These are phyloP conservation scores for Phytophthora fragariaefolia DNA, from an alignment of 352 stramenopile genomes.

Conservation along the genomic window DNA sequence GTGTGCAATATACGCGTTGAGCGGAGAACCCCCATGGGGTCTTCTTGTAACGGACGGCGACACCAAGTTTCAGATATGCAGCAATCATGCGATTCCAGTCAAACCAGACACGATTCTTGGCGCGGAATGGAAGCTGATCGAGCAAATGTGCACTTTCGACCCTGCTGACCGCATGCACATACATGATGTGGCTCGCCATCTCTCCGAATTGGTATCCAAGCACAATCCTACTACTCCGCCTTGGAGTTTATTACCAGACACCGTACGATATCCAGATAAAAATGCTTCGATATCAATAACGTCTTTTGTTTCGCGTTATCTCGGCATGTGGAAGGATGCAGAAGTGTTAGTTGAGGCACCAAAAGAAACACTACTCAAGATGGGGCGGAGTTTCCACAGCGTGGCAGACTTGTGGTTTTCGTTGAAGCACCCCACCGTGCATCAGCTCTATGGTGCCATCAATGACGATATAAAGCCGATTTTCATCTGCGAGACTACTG, in stretches of 20 bases:
- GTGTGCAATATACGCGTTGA: neutral
- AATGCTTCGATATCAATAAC: neutral
- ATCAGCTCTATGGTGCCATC: conserved; percentile 5
- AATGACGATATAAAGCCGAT: neutral
- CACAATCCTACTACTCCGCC: neutral
- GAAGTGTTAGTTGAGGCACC: neutral
- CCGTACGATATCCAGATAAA: neutral
- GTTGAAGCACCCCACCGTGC: conserved; percentile 10
- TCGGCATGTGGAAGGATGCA: conserved; percentile 3
- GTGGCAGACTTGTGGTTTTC: conserved; percentile 11
- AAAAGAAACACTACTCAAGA: neutral
- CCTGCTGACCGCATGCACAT: neutral
- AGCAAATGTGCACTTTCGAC: conserved; percentile 7
- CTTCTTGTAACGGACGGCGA: neutral
- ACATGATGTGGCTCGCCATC: neutral
- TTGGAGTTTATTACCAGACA: neutral
- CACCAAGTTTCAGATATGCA: neutral
- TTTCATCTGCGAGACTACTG: conserved; percentile 11
- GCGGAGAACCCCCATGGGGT: neutral
- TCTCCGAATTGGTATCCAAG: neutral
- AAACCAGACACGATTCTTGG: neutral
- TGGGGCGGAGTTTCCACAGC: neutral
- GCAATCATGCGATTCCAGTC: neutral
- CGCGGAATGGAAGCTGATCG: neutral
- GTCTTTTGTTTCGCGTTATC: neutral